Base-by-base conservation (phyloP, 192 early-diverging fungal genomes). In the Linnemannia exigua region DNA sequence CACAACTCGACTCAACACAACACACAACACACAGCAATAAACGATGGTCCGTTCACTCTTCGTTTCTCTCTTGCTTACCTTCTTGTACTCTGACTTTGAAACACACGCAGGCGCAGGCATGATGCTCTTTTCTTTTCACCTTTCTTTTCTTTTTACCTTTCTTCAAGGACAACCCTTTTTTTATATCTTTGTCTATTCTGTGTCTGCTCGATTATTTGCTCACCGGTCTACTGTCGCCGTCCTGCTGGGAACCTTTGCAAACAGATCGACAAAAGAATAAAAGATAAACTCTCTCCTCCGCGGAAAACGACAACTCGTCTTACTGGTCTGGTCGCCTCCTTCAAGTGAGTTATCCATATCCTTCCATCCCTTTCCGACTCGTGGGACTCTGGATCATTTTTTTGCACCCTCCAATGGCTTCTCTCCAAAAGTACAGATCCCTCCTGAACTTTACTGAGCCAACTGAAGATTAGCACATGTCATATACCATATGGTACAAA, bases 21-120 rank as follows among this genome's bases (percentile, higher is more conserved):
- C 51, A 52, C n/a, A n/a, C 9, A 44, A 44, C 41, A 44, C 9
- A n/a, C 41, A 44, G 41, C 41, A 28, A 61, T 25, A 61, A 54
- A 14, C 58, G 58, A 61, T 61, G 58, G 58, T 61, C 58, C 58
- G 58, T 61, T 61, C 58, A 61, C 58, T n/a, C 28, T n/a, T 58
- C 9, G 22, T 28, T 19, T n/a, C 6, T 15, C 22, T 54, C n/a
- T 54, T 61, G 25, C 58, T 31, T 52, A 52, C n/a, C n/a, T 52
- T 52, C 51, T 52, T 28, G n/a, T 61, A 11, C 58, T 61, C 58
- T 61, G 58, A 61, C 58, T 61, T 61, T 31, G 58, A 61, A 63
- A 63, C 9, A 17, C 14, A 17, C 6, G 22, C n/a, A n/a, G n/a
- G n/a, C n/a, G n/a, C n/a, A n/a, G n/a, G n/a, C n/a, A n/a, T 31